Conservation (phyloP, 2,329 filamentous ascomycete species). For the Pseudogymnoascus sp. region DNA sequence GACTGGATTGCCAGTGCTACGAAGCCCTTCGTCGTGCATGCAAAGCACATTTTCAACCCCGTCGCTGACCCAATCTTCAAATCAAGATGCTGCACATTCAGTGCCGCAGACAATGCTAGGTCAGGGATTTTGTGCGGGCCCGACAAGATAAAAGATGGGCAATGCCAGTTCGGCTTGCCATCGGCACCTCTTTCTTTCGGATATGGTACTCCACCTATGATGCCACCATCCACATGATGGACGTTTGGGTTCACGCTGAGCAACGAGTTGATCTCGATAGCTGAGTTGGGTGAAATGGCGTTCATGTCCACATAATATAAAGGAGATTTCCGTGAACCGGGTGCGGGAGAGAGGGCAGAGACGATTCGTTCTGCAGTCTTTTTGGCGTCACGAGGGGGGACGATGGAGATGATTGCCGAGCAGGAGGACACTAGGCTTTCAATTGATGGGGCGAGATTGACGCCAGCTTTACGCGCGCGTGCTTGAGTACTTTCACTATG, state of each 20-base stretch:
- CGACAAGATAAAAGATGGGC: not conserved
- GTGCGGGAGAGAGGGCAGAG: constrained; percentile 37
- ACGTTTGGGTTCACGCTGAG: constrained; percentile 38
- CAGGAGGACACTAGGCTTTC: constrained; percentile 5
- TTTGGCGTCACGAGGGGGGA: constrained; percentile 57
- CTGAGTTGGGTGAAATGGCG: constrained; percentile 53
- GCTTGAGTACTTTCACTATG: constrained; percentile 7
- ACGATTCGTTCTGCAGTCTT: constrained; percentile 53
- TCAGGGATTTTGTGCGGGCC: constrained; percentile 41
- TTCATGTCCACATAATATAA: constrained; percentile 61
- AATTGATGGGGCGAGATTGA: not conserved
- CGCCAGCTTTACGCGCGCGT: not conserved
- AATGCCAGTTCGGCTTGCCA: not conserved
- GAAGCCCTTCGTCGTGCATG: constrained; percentile 54
- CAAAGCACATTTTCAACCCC: constrained; percentile 58
- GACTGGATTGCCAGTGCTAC: constrained; percentile 61
- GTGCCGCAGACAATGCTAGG: constrained; percentile 22
- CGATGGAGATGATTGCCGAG: constrained; percentile 52
- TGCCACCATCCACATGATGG: constrained; percentile 51
- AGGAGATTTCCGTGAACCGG: constrained; percentile 26
- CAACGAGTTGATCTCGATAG: constrained; percentile 37
- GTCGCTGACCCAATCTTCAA: constrained; percentile 44
- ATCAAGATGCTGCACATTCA: constrained; percentile 46
- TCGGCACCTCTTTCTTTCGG: constrained; percentile 22
- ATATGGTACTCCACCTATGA: constrained; percentile 48